phyloP scores from a whole-genome alignment of 2,329 filamentous ascomycete species.

The Fusarium setosum region DNA sequence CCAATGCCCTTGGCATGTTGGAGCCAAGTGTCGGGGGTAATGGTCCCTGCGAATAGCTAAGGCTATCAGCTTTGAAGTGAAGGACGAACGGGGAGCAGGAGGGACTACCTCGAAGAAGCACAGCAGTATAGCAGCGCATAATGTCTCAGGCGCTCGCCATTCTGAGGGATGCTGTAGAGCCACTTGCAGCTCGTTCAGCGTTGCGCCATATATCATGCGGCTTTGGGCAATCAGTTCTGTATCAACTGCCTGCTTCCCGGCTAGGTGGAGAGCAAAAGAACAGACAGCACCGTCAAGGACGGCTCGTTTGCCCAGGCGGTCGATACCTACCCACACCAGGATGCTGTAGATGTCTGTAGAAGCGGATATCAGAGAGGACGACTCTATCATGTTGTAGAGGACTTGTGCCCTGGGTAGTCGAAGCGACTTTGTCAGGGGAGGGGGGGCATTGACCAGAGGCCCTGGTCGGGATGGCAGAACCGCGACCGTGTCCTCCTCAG shows the following conservation, averaged over 20 bases:
- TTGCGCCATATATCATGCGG: slow-evolving; percentile 51
- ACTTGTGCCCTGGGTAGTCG: slow-evolving; percentile 45
- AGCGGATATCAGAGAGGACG: slow-evolving; percentile 24
- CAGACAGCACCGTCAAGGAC: slow-evolving; percentile 53
- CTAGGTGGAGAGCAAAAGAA: slow-evolving; percentile 51
- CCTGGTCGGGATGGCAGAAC: neutral
- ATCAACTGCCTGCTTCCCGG: slow-evolving; percentile 49
- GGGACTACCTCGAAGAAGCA: slow-evolving; percentile 52
- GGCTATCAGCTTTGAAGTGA: slow-evolving; percentile 21
- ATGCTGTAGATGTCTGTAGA: slow-evolving; percentile 40
- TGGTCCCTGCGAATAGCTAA: slow-evolving; percentile 57
- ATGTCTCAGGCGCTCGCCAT: slow-evolving; percentile 55
- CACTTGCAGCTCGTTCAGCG: slow-evolving; percentile 49
- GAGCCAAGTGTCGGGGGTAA: slow-evolving; percentile 50
- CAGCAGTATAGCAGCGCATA: slow-evolving; percentile 54
- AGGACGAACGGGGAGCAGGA: neutral
- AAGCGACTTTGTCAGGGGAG: slow-evolving; percentile 18
- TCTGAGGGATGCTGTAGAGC: slow-evolving; percentile 50
- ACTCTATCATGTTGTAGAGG: slow-evolving; percentile 47
- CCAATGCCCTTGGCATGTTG: slow-evolving; percentile 53
- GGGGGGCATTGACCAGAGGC: slow-evolving; percentile 18
- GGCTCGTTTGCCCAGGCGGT: slow-evolving; percentile 48
- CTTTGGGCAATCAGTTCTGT: slow-evolving; percentile 47
- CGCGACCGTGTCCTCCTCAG: slow-evolving; percentile 14
- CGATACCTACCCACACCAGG: slow-evolving; percentile 42